phyloP scores from a whole-genome alignment of 257 asterid genomes.

The Solanum habrochaites region DNA sequence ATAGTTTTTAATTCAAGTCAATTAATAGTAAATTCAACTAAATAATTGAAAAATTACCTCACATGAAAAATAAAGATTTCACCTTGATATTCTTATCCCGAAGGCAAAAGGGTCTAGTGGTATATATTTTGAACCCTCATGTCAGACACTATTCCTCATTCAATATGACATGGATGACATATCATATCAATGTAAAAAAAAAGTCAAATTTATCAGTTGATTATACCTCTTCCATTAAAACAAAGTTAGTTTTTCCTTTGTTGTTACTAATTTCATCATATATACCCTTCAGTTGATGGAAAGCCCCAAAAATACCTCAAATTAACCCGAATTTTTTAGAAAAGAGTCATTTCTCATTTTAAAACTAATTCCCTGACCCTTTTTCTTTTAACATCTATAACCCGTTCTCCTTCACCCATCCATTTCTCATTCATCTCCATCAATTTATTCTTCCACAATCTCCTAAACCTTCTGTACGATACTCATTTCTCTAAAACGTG shows the following conservation, averaged over 20 bases:
- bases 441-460: neutral
- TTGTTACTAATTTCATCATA: too few relatives aligned
- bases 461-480: neutral
- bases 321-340: too few relatives aligned
- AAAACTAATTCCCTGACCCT: too few relatives aligned
- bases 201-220: too few relatives aligned
- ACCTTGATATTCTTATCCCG: neutral
- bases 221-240: too few relatives aligned
- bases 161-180: neutral
- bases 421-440: slow-evolving; percentile 8
- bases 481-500: neutral
- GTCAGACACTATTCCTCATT: neutral
- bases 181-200: neutral
- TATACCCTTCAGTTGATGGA: too few relatives aligned
- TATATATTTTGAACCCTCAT: neutral
- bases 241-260: too few relatives aligned
- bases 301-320: too few relatives aligned
- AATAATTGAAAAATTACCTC: neutral
- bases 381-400: too few relatives aligned
- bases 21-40: neutral
- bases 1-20: neutral
- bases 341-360: too few relatives aligned
- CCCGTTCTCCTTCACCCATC: neutral
- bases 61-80: neutral
- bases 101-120: neutral